These are phyloP conservation scores for Coemansia sp. DNA, from an alignment of 192 early-diverging fungal genomes.

Conservation along the genomic window DNA sequence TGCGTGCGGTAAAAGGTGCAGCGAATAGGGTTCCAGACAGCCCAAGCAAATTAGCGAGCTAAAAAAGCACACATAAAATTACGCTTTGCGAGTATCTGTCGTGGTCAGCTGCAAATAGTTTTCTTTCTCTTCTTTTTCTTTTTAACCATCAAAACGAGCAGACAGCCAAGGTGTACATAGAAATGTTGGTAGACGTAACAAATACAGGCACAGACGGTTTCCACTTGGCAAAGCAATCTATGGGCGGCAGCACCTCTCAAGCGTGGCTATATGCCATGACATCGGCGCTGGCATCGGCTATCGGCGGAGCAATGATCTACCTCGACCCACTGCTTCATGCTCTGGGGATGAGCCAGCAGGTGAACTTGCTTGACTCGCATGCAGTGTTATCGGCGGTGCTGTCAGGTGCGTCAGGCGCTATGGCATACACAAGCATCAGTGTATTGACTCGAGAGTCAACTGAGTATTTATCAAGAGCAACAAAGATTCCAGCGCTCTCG, in stretches of 20 bases:
- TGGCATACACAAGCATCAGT: constrained; percentile 50
- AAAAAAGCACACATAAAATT: no score
- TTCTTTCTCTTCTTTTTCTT: no score
- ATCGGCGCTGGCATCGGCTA: constrained; percentile 34
- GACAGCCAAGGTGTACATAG: no score
- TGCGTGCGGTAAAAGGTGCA: not conserved
- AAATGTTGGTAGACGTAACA: no score
- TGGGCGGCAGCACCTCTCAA: constrained; percentile 22
- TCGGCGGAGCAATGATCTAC: constrained; percentile 43
- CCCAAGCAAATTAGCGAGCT: no score
- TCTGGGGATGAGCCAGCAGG: constrained; percentile 19
- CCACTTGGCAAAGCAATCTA: not conserved
- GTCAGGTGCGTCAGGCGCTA: constrained; percentile 38
- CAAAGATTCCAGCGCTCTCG: constrained; percentile 8
- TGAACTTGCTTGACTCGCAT: constrained; percentile 47
- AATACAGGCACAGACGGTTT: no score
- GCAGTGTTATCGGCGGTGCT: constrained; percentile 41
- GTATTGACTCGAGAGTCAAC: constrained; percentile 35
- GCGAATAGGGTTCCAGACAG: no score
- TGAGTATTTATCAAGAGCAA: constrained; percentile 22
- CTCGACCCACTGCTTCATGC: constrained; percentile 40
- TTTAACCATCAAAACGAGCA: no score
- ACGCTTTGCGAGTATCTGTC: no score
- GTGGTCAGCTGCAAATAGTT: no score
- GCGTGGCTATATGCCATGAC: constrained; percentile 49